A percentile compares a stretch with the other conserved stretches of the same genome.
Conservation (phyloP, 2,329 filamentous ascomycete genomes). For the Diaporthe amygdali region DNA sequence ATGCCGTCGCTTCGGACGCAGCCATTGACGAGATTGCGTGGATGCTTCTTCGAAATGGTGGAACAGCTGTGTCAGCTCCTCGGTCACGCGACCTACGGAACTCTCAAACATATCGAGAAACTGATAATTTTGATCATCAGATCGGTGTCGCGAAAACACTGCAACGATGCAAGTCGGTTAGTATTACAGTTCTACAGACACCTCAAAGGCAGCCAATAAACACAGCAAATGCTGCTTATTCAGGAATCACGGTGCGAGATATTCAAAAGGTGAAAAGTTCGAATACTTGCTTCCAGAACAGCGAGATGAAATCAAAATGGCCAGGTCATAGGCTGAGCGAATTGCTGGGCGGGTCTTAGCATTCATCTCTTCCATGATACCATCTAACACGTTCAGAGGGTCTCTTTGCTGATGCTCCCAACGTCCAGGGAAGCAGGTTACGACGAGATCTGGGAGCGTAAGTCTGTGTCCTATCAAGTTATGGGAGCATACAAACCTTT, state of each 20-base stretch:
- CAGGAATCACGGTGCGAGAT: no score
- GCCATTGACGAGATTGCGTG: constrained; percentile 58
- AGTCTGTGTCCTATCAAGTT: background rate
- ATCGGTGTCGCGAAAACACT: constrained; percentile 62
- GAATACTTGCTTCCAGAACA: constrained; percentile 52
- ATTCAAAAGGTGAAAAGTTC: no score
- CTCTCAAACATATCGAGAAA: constrained; percentile 73
- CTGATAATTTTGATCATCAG: constrained; percentile 64
- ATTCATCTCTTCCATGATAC: constrained; percentile 69
- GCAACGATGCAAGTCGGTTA: background rate
- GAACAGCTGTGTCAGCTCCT: constrained; percentile 63
- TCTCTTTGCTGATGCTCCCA: constrained; percentile 67
- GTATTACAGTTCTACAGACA: background rate
- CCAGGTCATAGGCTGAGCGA: constrained; percentile 65
- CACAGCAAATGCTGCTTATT: no score
- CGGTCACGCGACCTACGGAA: constrained; percentile 61
- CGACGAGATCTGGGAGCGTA: constrained; percentile 53
- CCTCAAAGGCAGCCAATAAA: no score
- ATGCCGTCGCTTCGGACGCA: constrained; percentile 37
- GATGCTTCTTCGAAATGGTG: constrained; percentile 64
- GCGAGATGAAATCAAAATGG: constrained; percentile 63
- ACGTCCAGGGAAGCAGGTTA: constrained; percentile 63
- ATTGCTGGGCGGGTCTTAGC: constrained; percentile 66
- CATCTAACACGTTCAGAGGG: constrained; percentile 66
- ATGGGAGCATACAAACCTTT: constrained; percentile 33